Evolutionary conservation across 2,329 filamentous ascomycete species (phyloP).

Genomic region (Peltaster fructicola): DNA sequence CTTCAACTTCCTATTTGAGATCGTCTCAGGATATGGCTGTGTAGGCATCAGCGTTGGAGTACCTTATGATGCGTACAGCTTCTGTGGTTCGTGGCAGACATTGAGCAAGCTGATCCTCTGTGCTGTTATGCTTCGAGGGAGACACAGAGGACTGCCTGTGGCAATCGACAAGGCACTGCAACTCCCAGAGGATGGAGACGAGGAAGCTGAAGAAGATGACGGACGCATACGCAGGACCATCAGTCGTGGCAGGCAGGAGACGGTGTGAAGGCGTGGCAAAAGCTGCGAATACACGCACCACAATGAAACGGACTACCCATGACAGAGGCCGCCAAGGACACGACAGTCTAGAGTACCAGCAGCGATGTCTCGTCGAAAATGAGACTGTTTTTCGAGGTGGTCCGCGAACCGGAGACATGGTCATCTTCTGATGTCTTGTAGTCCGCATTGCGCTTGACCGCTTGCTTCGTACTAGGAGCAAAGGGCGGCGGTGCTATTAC

Average conservation of each 20-base stretch:
- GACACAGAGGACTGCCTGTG: constrained; percentile 38
- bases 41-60: constrained; percentile 31
- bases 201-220: constrained; percentile 21
- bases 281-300: too few relatives aligned
- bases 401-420: too few relatives aligned
- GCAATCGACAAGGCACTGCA: constrained; percentile 33
- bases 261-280: too few relatives aligned
- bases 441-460: too few relatives aligned
- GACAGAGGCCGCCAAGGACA: too few relatives aligned
- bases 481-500: too few relatives aligned
- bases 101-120: constrained; percentile 38
- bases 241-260: constrained; percentile 6
- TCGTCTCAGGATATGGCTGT: constrained; percentile 23
- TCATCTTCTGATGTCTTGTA: too few relatives aligned
- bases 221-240: constrained; percentile 10
- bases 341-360: too few relatives aligned
- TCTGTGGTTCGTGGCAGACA: constrained; percentile 30
- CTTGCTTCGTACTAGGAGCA: too few relatives aligned
- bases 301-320: too few relatives aligned
- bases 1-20: constrained; percentile 30
- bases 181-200: constrained; percentile 19
- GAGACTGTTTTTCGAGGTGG: too few relatives aligned
- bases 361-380: too few relatives aligned
- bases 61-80: constrained; percentile 27
- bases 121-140: constrained; percentile 37